Base-by-base conservation (phyloP, 1,284 basidiomycete species). In the Pascua guehoae region DNA sequence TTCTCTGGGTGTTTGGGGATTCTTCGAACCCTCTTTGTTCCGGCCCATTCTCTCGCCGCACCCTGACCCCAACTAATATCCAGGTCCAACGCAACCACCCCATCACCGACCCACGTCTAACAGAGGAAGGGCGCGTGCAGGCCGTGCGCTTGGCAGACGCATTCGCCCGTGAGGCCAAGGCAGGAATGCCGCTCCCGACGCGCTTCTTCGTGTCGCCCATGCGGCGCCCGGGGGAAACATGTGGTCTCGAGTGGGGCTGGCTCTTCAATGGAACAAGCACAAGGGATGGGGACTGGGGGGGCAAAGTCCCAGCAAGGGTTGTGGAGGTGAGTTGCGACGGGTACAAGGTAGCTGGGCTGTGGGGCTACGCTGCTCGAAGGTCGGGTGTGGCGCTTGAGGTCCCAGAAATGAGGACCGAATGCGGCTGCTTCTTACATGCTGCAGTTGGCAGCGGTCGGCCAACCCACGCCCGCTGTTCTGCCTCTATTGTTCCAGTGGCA, bases 211-310 rank as follows among this genome's bases (percentile, higher is more conserved):
- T 65, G 2, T 65, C 62, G 42, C 67, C 70, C n/a, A 52, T 72
- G 51, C 63, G 59, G 15, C 55, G 70, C 4, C 62, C 66, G 12
- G 64, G 66, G n/a, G 68, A 72, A 53, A 72, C 70, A 10, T 53
- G 56, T 32, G 67, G 67, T 10, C 57, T 69, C 24, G 66, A 67
- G 47, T 72, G 70, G 70, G 61, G 61, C 0, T 70, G 63, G 63
- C 40, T 65, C 37, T 69, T 65, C 41, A 41, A 38, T 5, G 24
- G 24, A 32, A 32, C 24, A 32, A 32, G 24, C 24, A 32, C 24
- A 32, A 32, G 24, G 24, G 24, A 32, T 32, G 24, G 24, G 24
- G 24, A 32, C 24, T 32, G 24, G 24, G 24, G 24, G 4, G 24
- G 60, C 51, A 60, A 62, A 9, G 64, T 71, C 8, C 57, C 62